Evolutionary conservation across 192 early-diverging fungal species (phyloP), one percentile per base, ranked within the genome.

Genomic region (Coemansia sp.): DNA sequence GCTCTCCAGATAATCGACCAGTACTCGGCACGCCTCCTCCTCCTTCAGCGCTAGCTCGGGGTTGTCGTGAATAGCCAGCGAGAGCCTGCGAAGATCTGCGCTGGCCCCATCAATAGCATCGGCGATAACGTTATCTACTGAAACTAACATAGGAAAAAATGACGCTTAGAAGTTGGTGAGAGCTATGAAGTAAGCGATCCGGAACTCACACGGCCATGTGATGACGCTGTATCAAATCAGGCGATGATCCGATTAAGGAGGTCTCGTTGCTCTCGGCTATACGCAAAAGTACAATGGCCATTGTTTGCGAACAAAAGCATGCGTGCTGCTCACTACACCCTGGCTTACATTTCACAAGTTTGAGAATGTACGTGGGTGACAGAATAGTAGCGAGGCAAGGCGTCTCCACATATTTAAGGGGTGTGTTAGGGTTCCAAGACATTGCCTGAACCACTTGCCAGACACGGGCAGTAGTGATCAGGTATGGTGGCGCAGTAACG

Each of bases 1-100:
- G 33, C 61, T 62, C 65, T 88, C 79, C 7, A 95, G 73, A 74
- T 88, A 93, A 10, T 88, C 66, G 0, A 89, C 86, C 53, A 95
- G 79, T 17, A 89, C 44, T 1, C 78, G 68, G 68, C 88, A 85
- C 2, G 93, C 93, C 9, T 75, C 69, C 54, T 68, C 62, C 67
- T 92, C 91, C 53, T 87, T 39, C 31, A 84, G 65, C 6, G 78
- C 81, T 27, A 87, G 62, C 70, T 90, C 88, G 17, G 88, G 87
- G 68, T 89, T 62, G 48, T 82, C 85, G 56, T 89, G 88, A 57
- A 91, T 84, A 79, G 84, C 34, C 7, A 64, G 62, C 2, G 73
- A 69, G 34, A 73, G 67, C 51, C 37, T 59, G 61, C 75, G 75
- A 14, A 77, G 75, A 10, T 77, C 70, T 4, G 13, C 8, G 70